Conservation (phyloP, 306 rosid species). For the Medicago truncatula region MtrunA17r5.0-ANR NC_053043.1:47993501-47994000, state of each 20-base stretch:
- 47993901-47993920: constrained; percentile 99
- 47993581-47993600: constrained; percentile 16
- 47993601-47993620: constrained; percentile 12
- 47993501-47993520: too few species aligned
- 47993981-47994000: constrained; percentile 83
- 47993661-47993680: constrained; percentile 4
- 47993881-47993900: constrained; percentile 97
- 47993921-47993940: constrained; percentile 83
- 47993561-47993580: too few species aligned
- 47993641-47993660: constrained; percentile 14
- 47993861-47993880: constrained; percentile 96
- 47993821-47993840: constrained; percentile 90
- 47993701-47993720: constrained; percentile 6
- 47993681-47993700: background rate
- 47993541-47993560: too few species aligned
- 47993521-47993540: too few species aligned
- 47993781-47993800: constrained; percentile 25
- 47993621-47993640: background rate
- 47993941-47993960: constrained; percentile 88
- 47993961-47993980: constrained; percentile 82
- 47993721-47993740: constrained; percentile 21
- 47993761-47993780: constrained; percentile 29
- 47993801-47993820: constrained; percentile 84
- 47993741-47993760: constrained; percentile 22
- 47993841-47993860: constrained; percentile 90